These are phyloP conservation scores for Phytopythium sindhum DNA, from an alignment of 352 stramenopile genomes.

Conservation along the genomic window DNA sequence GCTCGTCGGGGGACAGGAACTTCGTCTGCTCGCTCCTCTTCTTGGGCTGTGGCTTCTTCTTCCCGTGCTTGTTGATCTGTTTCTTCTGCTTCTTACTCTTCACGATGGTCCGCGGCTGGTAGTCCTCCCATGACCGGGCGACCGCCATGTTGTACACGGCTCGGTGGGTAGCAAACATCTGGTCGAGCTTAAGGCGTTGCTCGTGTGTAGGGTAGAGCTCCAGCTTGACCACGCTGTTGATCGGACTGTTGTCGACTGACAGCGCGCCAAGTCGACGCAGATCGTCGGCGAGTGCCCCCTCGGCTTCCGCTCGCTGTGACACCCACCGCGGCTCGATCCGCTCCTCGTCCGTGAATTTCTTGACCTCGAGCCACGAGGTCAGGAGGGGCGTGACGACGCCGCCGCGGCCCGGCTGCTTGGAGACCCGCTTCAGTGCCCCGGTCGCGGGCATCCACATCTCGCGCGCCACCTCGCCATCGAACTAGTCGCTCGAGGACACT, in stretches of 20 bases:
- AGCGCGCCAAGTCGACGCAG: background rate
- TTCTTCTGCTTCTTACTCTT: no score
- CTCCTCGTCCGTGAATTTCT: background rate
- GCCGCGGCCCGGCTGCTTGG: background rate
- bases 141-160: slow-evolving; percentile 7
- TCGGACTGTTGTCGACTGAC: background rate
- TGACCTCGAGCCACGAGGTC: background rate
- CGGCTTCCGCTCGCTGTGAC: background rate
- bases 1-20: background rate
- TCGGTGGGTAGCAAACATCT: slow-evolving; percentile 5
- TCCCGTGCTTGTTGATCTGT: no score
- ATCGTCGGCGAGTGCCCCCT: background rate
- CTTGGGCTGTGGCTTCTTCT: no score
- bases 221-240: slow-evolving; percentile 2
- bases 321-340: background rate
- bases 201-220: background rate
- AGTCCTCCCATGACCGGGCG: background rate
- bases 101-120: background rate
- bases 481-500: background rate
- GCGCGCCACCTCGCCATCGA: background rate
- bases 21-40: background rate
- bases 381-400: background rate
- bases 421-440: background rate
- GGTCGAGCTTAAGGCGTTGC: background rate
- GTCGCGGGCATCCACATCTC: background rate